Percentiles rank a stretch among this genome's conserved stretches.
Evolutionary conservation across 2,329 filamentous ascomycete genomes (phyloP).

Genomic region (Fusarium tanahbumbuense): DNA sequence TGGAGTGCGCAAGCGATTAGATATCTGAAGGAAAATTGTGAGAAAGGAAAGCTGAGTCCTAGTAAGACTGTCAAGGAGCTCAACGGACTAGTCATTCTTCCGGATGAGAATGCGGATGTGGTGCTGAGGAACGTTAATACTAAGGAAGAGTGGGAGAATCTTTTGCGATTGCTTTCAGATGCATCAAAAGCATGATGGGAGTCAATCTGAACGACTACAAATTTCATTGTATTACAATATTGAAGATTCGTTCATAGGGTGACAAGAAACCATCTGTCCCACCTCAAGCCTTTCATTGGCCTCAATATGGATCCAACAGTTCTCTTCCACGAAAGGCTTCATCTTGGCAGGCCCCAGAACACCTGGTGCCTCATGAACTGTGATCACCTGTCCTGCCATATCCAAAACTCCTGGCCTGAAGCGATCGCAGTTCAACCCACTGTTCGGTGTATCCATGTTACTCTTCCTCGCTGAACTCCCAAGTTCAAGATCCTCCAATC

Average conservation of each 20-base stretch:
- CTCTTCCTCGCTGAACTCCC: not conserved
- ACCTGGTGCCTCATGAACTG: not conserved
- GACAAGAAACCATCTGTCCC: not conserved
- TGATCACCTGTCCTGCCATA: fast-evolving
- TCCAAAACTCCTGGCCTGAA: not conserved
- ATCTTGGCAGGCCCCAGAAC: not conserved
- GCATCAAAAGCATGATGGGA: not conserved
- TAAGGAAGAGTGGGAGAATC: not conserved
- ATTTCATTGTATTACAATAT: no score
- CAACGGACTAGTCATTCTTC: not conserved
- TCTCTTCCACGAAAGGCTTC: not conserved
- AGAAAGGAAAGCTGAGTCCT: not conserved
- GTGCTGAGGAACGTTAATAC: not conserved
- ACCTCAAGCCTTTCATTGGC: not conserved
- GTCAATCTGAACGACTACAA: no score
- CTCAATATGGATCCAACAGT: constrained; percentile 4
- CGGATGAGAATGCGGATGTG: fast-evolving
- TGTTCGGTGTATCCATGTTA: not conserved
- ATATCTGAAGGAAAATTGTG: not conserved
- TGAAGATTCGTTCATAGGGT: not conserved
- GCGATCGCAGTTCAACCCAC: not conserved
- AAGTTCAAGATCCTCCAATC: not conserved
- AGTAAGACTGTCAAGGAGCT: not conserved
- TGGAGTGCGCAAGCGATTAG: not conserved
- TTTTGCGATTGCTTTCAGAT: fast-evolving